Evolutionary conservation across 2,329 filamentous ascomycete genomes (phyloP).

Genomic region (Fusarium bulbicola): DNA sequence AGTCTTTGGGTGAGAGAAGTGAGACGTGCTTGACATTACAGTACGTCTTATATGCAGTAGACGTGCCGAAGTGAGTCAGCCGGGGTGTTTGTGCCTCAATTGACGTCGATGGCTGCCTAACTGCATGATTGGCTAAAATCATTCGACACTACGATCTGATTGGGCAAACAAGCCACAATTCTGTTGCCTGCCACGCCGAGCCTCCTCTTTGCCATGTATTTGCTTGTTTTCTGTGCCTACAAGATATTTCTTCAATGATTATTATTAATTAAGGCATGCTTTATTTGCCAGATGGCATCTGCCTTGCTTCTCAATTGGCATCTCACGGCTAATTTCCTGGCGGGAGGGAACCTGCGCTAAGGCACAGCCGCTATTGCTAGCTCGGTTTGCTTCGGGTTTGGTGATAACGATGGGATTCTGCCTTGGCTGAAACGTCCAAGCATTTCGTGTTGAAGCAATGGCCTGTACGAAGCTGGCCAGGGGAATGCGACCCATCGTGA

Average conservation of each 20-base stretch:
- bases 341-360: not conserved
- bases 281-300: not conserved
- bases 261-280: fast-evolving
- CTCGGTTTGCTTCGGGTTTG: not conserved
- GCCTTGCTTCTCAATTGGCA: not conserved
- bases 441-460: not conserved
- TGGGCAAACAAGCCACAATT: not conserved
- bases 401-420: not conserved
- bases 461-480: not conserved
- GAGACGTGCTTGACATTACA: not conserved
- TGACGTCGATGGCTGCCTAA: constrained; percentile 3
- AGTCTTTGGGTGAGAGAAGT: not conserved
- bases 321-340: too few species aligned
- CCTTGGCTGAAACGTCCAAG: not conserved
- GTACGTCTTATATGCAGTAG: not conserved
- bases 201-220: not conserved
- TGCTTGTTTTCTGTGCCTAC: too few species aligned
- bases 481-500: too few species aligned
- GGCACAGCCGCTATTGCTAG: not conserved
- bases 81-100: not conserved
- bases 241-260: too few species aligned
- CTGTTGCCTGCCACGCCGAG: constrained; percentile 22
- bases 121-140: not conserved
- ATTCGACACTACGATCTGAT: not conserved
- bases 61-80: not conserved